Base-by-base conservation (phyloP, 345 rosid species). In the Litchi chinensis region DNA sequence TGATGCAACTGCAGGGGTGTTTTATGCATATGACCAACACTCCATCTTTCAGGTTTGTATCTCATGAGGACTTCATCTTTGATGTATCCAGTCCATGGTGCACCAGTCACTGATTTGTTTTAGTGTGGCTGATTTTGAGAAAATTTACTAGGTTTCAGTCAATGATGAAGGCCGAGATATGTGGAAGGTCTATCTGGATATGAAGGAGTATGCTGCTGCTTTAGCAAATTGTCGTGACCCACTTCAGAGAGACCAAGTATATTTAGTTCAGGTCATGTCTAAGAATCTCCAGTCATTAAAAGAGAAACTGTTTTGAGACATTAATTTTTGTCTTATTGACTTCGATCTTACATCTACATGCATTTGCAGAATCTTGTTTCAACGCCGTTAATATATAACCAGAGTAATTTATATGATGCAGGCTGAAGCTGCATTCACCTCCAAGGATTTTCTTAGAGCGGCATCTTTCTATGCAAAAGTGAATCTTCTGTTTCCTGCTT, bases 171-270 rank as follows among this genome's bases (percentile, higher is more conserved):
- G 92, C 71, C 90, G 97, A 73, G 98, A 94, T 85, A 96, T 96
- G 99, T 96, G 99, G 99, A 96, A 92, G 92, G 98, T 96, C 74
- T 91, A 96, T 86, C 89, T 94, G 79, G 93, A 94, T 87, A 87
- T 96, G 93, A 96, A 91, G 83, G 98, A 88, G 77, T 96, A 89
- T 87, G 95, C 98, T 87, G 94, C 99, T 76, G 95, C 98, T 79
- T 88, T 96, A 83, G 98, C 93, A 56, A 92, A 90, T 79, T 92
- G 97, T 76, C 93, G 91, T 70, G 98, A 93, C 79, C 94, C 95
- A 39, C 89, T 94, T 78, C 99, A 96, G 75, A 93, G 98, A 80
- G 98, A 96, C 85, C 99, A 92, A 92, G 95, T 96, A 71, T 94
- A 96, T 85, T 88, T 94, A 74, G 93, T 93, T 86, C 99, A 93